Base-by-base conservation (phyloP, 768 basidiomycete species). In the Terana coerulea region DNA sequence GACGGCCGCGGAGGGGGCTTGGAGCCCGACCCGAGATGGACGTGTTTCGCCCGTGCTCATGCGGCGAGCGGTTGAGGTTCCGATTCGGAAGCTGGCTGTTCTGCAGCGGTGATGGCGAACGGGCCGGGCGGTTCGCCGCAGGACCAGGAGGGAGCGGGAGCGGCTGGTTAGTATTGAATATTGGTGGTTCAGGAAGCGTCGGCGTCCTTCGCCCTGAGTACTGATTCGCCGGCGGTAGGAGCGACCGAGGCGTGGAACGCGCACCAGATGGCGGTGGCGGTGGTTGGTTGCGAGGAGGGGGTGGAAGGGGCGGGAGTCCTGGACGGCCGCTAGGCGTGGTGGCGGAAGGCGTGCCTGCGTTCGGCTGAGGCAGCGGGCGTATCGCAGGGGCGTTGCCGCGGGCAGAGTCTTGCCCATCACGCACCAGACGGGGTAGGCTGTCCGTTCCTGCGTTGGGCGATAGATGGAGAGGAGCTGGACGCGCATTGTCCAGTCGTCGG, bases 381-480 rank as follows among this genome's bases (percentile, higher is more conserved):
- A 77, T 60, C 52, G 59, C 63, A 63, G 44, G 66, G 55, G 56
- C 30, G 36, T 44, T 62, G 63, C 66, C 17, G 1, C 76, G 70
- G 7, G 70, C 58, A 0, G 84, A 79, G 56, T 88, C 86, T 54
- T 70, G 59, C 24, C 75, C 75, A 55, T 88, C 84, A 44, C 84
- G 79, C 35, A 88, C 77, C 51, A 92, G 72, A 17, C 81, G 81
- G 5, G 91, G 91, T 1, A 93, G 79, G 62, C 86, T 84, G 14
- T 73, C 69, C 34, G 83, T 72, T 3, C 72, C 72, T 10, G 75
- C 64, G 52, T 75, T 75, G 0, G 75, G 74, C 15, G 79, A 75
- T 9, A 95, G 74, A 57, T 87, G 81, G n/a, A 95, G 72, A 0
- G 93, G 92, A 0, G 92, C 86, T 3, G 92, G 93, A 53, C 92